Conservation (phyloP, 192 early-diverging fungal genomes). For the Coemansia sp. region DNA sequence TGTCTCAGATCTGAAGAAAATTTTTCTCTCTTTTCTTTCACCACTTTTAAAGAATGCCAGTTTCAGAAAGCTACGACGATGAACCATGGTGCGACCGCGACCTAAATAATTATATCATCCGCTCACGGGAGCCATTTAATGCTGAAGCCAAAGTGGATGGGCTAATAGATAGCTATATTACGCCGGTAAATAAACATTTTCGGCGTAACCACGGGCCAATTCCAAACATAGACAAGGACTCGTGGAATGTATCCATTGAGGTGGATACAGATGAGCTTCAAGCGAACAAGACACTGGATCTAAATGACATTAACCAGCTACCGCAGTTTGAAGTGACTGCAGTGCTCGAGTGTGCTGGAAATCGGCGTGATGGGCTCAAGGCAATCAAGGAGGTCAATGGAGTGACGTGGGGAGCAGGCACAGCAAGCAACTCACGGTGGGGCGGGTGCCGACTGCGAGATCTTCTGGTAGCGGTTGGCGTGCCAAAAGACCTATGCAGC, state of each 20-base stretch:
- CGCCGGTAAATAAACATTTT: slow-evolving; percentile 74
- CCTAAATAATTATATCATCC: slow-evolving; percentile 60
- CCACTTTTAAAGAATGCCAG: background rate
- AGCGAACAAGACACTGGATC: slow-evolving; percentile 32
- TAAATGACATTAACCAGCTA: slow-evolving; percentile 59
- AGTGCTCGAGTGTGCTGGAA: slow-evolving; percentile 81
- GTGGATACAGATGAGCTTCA: slow-evolving; percentile 1
- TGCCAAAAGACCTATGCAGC: slow-evolving; percentile 53
- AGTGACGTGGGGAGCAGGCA: slow-evolving; percentile 76
- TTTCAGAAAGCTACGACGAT: slow-evolving; percentile 54
- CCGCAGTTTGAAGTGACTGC: slow-evolving; percentile 60
- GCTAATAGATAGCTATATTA: slow-evolving; percentile 66
- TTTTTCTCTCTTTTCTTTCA: no score
- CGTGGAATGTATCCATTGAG: slow-evolving; percentile 63
- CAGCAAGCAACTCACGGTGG: slow-evolving; percentile 78
- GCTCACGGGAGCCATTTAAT: slow-evolving; percentile 75
- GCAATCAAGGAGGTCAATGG: slow-evolving; percentile 74
- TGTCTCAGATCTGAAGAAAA: no score
- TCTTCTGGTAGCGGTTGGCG: slow-evolving; percentile 63
- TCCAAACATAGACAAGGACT: slow-evolving; percentile 62
- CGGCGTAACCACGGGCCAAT: slow-evolving; percentile 90
- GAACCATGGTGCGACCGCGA: slow-evolving; percentile 66
- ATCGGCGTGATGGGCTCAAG: slow-evolving; percentile 76
- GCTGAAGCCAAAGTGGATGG: slow-evolving; percentile 70
- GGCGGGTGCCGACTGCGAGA: slow-evolving; percentile 73